Base-by-base conservation (phyloP, 257 asterid species). In the Verbena officinalis region DNA sequence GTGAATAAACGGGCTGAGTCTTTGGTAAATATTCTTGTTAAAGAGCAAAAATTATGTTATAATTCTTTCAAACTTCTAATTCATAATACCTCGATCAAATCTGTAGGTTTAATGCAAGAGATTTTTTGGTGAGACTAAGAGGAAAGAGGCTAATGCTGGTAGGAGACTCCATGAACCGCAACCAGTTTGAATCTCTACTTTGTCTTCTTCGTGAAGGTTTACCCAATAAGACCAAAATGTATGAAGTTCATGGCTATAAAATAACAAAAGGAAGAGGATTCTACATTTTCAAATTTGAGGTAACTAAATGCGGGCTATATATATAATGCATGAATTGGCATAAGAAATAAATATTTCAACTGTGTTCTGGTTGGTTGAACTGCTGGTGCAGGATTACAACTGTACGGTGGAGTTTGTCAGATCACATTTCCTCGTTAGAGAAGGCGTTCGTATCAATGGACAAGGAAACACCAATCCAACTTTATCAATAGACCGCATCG, bases 141-240 rank as follows among this genome's bases (percentile, higher is more conserved):
- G 96, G 99, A 64, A 88, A 82, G 83, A 84, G 81, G 80, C 82
- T 94, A 75, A 78, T 90, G 96, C 88, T 90, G 48, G 96, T 88
- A 13, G 99, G 99, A 49, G 99, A 94, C 81, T 94, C 99, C 31
- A 88, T 94, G 99, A 94, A 94, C 73, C 84, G 99, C 38, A 90
- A 90, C 81, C 97, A 90, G 77, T 94, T 90, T 53, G 99, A 94
- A 73, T 94, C 97, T 24, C 87, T 94, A 48, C 86, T 90, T 43
- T 94, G 98, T 80, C 86, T 94, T 62, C 56, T 94, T 31, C 87
- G 87, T 10, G 96, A 88, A 79, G 96, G 78, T 21, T 79, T 94
- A 15, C 44, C 77, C 2, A 80, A 94, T 68, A 90, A 90, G 81
- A 88, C 83, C 87, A 90, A 74, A 77, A 94, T 94, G 96, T 80